phyloP scores from a whole-genome alignment of 306 rosid genomes.

The Coriaria nepalensis region DNA sequence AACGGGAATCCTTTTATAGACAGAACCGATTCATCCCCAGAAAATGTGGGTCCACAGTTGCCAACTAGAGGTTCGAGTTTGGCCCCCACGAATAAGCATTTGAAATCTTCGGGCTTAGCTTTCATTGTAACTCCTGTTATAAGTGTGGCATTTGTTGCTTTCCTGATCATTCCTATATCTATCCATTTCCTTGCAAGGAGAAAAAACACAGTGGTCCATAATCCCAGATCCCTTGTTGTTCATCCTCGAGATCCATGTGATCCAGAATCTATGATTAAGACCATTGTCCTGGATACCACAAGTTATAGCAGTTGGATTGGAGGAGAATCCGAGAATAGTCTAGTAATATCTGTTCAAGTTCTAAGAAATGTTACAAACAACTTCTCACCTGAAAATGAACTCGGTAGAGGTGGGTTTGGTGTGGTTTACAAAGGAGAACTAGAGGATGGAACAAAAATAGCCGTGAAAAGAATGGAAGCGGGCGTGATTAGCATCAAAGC shows the following conservation, averaged over 20 bases:
- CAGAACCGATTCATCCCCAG: neutral
- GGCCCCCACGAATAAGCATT: neutral
- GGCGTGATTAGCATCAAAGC: conserved; percentile 44
- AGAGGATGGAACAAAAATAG: conserved; percentile 56
- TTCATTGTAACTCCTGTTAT: conserved; percentile 15
- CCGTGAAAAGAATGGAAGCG: conserved; percentile 83
- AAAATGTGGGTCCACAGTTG: neutral
- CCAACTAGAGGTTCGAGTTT: conserved; percentile 3
- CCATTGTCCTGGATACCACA: too few relatives aligned
- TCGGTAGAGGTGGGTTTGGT: conserved; percentile 83
- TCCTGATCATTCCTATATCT: conserved; percentile 35
- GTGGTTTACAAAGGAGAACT: conserved; percentile 77
- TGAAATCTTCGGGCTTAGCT: conserved; percentile 1
- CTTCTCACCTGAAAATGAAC: conserved; percentile 54
- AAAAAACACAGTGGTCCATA: conserved; percentile 16
- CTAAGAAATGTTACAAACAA: conserved; percentile 50
- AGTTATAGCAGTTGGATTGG: too few relatives aligned
- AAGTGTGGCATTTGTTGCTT: conserved; percentile 32
- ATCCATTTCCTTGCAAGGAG: conserved; percentile 31
- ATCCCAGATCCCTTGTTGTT: conserved; percentile 38
- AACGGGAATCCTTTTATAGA: conserved; percentile 7
- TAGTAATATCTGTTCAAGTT: conserved; percentile 57
- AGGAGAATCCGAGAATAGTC: too few relatives aligned
- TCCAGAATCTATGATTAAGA: conserved; percentile 27
- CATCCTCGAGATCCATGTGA: conserved; percentile 56